These are phyloP conservation scores for Thelephora aurantiotincta DNA, from an alignment of 768 basidiomycete genomes.

Conservation along the genomic window DNA sequence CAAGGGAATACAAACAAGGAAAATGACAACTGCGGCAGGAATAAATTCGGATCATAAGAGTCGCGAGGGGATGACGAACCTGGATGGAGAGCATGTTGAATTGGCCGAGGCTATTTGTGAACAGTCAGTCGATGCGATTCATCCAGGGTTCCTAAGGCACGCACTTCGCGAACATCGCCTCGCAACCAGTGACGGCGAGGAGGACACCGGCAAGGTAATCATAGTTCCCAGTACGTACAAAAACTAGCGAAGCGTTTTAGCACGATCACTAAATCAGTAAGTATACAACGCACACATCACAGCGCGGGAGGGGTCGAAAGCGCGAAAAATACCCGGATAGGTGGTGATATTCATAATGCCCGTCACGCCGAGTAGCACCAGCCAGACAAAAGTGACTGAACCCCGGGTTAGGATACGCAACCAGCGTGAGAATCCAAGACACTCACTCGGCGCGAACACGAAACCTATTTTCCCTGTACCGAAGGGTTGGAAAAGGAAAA, in stretches of 20 bases:
- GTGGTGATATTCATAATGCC: constrained; percentile 44
- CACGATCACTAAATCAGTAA: neutral
- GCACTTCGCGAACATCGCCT: constrained; percentile 56
- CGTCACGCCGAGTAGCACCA: constrained; percentile 32
- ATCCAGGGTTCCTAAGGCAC: constrained; percentile 7
- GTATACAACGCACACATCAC: constrained; percentile 32
- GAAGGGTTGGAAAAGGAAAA: constrained; percentile 47
- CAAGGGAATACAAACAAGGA: constrained; percentile 39
- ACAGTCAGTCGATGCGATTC: neutral
- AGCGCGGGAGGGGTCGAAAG: constrained; percentile 53
- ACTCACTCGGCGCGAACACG: constrained; percentile 40
- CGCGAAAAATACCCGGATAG: constrained; percentile 46
- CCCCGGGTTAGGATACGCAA: neutral
- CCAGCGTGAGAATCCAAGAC: neutral
- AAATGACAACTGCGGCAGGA: constrained; percentile 33
- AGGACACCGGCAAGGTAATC: constrained; percentile 49
- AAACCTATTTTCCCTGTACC: constrained; percentile 40
- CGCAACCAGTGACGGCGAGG: constrained; percentile 55
- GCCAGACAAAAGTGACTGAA: constrained; percentile 42
- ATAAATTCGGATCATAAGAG: neutral
- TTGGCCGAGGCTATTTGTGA: constrained; percentile 38
- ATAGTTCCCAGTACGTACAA: constrained; percentile 49
- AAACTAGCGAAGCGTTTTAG: constrained; percentile 23
- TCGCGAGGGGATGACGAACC: constrained; percentile 14
- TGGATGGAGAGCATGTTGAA: constrained; percentile 50